phyloP scores from a whole-genome alignment of 140 eudicot genomes.

The Senecio squalidus region DNA sequence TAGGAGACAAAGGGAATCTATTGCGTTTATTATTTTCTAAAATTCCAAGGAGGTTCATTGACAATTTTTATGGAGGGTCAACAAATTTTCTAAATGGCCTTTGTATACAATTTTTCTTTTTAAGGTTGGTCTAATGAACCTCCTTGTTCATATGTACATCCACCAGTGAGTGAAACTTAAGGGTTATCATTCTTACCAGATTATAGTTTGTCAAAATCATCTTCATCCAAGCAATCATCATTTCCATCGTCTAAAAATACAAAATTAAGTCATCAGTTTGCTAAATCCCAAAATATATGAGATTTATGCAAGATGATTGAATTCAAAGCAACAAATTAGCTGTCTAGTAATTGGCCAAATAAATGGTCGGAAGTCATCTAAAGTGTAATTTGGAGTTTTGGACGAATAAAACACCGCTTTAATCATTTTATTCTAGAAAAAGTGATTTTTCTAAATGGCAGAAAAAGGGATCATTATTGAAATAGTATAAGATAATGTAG shows the following conservation, averaged over 20 bases:
- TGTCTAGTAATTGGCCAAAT: neutral
- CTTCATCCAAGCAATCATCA: conserved; percentile 70
- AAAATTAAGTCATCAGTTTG: conserved; percentile 3
- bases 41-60: too few relatives aligned
- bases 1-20: too few relatives aligned
- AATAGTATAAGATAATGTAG: too few relatives aligned
- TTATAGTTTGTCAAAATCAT: conserved; percentile 91
- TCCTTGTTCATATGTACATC: too few relatives aligned
- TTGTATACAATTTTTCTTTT: too few relatives aligned
- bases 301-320: neutral
- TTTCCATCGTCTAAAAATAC: conserved; percentile 61
- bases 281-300: neutral
- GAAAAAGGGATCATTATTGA: too few relatives aligned
- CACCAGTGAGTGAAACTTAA: neutral
- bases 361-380: neutral
- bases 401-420: too few relatives aligned
- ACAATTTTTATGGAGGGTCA: too few relatives aligned
- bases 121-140: too few relatives aligned
- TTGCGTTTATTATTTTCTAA: too few relatives aligned
- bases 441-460: neutral
- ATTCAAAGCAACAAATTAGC: neutral
- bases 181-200: conserved; percentile 39
- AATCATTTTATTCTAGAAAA: neutral
- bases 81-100: too few relatives aligned
- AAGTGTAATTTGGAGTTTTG: neutral